These are phyloP conservation scores for Mycena capillaripes DNA, from an alignment of 768 basidiomycete species.

Conservation along the genomic window DNA sequence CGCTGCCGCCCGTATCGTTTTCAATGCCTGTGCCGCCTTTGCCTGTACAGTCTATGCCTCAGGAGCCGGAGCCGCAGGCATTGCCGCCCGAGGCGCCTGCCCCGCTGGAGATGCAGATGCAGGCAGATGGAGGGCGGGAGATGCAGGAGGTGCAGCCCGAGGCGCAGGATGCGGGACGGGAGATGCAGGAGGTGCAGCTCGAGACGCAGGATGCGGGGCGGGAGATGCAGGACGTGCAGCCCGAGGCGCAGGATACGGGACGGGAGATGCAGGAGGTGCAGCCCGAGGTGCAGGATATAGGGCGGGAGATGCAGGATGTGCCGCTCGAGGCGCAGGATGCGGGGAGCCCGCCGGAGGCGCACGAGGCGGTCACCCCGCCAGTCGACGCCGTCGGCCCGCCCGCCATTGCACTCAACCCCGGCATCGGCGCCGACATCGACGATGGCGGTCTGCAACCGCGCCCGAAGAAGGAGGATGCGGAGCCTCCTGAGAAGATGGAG, in stretches of 20 bases:
- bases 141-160: not conserved
- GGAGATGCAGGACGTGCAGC: not conserved
- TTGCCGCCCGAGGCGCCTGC: too few species aligned
- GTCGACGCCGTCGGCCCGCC: not conserved
- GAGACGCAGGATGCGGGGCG: too few species aligned
- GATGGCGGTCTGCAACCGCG: conserved; percentile 11
- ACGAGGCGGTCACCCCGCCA: conserved; percentile 32
- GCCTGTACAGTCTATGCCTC: not conserved
- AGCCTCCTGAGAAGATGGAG: conserved; percentile 26
- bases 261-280: not conserved
- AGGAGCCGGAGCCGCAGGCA: too few species aligned
- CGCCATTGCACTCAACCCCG: not conserved
- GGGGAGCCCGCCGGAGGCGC: conserved; percentile 17
- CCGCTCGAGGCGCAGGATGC: not conserved
- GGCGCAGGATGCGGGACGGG: not conserved
- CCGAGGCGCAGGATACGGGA: too few species aligned
- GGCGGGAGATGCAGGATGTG: not conserved
- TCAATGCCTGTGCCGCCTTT: not conserved
- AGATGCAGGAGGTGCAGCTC: conserved; percentile 21
- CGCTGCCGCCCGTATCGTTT: too few species aligned
- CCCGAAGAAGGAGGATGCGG: not conserved
- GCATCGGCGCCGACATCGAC: not conserved
- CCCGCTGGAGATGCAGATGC: not conserved
- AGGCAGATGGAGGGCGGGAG: not conserved
- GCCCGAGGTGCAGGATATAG: too few species aligned